These are phyloP conservation scores for Aureobasidium sp. DNA, from an alignment of 2,329 filamentous ascomycete genomes.

Conservation along the genomic window DNA sequence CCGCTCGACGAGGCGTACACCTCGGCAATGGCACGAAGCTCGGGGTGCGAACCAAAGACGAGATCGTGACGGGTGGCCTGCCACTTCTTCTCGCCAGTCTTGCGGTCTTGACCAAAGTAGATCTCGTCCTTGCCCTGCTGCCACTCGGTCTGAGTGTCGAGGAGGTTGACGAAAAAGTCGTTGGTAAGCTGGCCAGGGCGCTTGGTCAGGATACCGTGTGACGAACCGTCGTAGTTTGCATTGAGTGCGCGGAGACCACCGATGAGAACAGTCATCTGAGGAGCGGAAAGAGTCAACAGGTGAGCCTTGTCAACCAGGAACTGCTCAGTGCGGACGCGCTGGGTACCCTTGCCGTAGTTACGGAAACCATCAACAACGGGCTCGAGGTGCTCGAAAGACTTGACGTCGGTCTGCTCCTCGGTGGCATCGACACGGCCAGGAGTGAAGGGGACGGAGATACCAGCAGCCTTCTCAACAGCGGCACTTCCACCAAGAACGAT, in stretches of 20 bases:
- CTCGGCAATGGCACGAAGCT: slow-evolving; percentile 64
- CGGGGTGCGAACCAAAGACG: slow-evolving; percentile 66
- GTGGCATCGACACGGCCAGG: slow-evolving; percentile 66
- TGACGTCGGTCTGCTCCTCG: slow-evolving; percentile 63
- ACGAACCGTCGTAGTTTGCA: slow-evolving; percentile 64
- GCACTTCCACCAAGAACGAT: slow-evolving; percentile 69
- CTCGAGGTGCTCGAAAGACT: slow-evolving; percentile 60
- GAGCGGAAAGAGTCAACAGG: slow-evolving; percentile 62
- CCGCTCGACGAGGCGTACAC: slow-evolving; percentile 58
- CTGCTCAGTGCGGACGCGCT: slow-evolving; percentile 59
- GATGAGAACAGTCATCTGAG: slow-evolving; percentile 63
- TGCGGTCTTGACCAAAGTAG: slow-evolving; percentile 59
- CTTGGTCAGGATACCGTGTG: slow-evolving; percentile 61
- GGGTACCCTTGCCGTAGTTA: slow-evolving; percentile 61
- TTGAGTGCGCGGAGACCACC: slow-evolving; percentile 65
- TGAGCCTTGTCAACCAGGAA: slow-evolving; percentile 65
- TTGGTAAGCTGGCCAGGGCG: slow-evolving; percentile 64
- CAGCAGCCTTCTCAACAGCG: slow-evolving; percentile 65
- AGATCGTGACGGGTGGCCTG: slow-evolving; percentile 62
- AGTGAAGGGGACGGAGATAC: slow-evolving; percentile 60
- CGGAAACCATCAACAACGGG: slow-evolving; percentile 70
- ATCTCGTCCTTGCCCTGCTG: slow-evolving; percentile 49
- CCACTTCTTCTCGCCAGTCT: slow-evolving; percentile 61
- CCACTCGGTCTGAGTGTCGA: slow-evolving; percentile 62
- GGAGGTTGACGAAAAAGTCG: slow-evolving; percentile 76